Conservation (phyloP, 352 stramenopile genomes). For the Phytophthora nicotianae region DNA sequence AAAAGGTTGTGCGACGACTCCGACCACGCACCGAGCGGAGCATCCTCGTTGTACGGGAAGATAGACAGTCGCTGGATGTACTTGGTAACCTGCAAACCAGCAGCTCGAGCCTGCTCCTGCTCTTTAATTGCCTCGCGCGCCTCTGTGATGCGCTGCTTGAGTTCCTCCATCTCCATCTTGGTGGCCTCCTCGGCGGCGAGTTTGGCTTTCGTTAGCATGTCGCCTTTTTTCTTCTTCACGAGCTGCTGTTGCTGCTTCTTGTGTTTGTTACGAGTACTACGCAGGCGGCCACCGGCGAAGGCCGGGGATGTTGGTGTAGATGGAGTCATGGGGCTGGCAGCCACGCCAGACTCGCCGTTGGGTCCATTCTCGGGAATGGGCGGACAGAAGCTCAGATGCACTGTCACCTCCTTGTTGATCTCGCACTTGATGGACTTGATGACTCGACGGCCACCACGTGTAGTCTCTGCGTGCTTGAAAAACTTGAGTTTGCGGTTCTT, state of each 20-base stretch:
- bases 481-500: constrained; percentile 91
- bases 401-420: constrained; percentile 87
- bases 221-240: constrained; percentile 87
- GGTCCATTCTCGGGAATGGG: constrained; percentile 81
- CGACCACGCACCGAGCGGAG: constrained; percentile 78
- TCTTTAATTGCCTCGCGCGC: constrained; percentile 81
- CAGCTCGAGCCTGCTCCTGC: constrained; percentile 75
- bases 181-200: constrained; percentile 85
- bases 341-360: constrained; percentile 80
- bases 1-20: constrained; percentile 85
- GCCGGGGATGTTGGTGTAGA: constrained; percentile 85
- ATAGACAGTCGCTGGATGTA: constrained; percentile 86
- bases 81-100: constrained; percentile 82
- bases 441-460: constrained; percentile 79
- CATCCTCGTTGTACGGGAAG: constrained; percentile 81
- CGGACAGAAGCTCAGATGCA: constrained; percentile 82
- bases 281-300: constrained; percentile 67
- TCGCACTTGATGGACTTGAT: constrained; percentile 88
- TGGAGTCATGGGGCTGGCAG: constrained; percentile 85
- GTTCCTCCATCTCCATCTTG: constrained; percentile 89
- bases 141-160: constrained; percentile 81
- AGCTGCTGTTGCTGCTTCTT: constrained; percentile 86
- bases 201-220: constrained; percentile 89
- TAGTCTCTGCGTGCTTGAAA: constrained; percentile 88
- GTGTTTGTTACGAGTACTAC: constrained; percentile 82